These are phyloP conservation scores for Diaporthe citriasiana DNA, from an alignment of 2,329 filamentous ascomycete genomes.

Conservation along the genomic window DNA sequence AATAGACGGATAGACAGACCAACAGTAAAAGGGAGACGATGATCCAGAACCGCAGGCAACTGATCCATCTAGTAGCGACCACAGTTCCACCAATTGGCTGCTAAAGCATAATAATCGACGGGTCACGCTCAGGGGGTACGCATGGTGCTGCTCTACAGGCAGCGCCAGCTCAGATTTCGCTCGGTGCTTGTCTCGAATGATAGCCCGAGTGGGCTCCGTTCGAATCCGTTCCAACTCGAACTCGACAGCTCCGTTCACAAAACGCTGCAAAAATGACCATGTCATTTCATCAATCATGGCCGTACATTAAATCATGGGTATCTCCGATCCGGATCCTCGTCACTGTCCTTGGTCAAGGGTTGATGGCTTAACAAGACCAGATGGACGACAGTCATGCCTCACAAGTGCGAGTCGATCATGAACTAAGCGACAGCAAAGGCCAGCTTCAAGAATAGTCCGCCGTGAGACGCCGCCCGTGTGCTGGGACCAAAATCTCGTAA, in stretches of 20 bases:
- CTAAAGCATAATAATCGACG: not conserved
- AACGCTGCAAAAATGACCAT: not conserved
- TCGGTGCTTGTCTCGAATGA: conserved; percentile 36
- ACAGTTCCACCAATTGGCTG: conserved; percentile 40
- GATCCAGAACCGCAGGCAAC: not conserved
- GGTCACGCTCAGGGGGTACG: conserved; percentile 4
- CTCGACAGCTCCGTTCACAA: not conserved
- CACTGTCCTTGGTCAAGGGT: not conserved
- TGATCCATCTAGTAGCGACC: not conserved
- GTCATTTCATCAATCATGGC: conserved; percentile 26
- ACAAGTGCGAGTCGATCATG: not conserved
- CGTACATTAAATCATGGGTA: not conserved
- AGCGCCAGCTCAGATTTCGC: not conserved
- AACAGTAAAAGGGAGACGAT: not conserved
- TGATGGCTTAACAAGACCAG: not conserved
- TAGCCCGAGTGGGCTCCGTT: conserved; percentile 25
- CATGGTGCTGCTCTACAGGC: not conserved
- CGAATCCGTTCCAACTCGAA: not conserved
- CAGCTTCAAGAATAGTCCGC: not conserved
- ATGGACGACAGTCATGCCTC: not conserved
- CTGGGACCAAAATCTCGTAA: not conserved
- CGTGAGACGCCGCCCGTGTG: not conserved
- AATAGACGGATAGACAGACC: not conserved
- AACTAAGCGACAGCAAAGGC: not conserved
- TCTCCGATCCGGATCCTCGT: not conserved